These are phyloP conservation scores for Epichloe brachyelytri DNA, from an alignment of 2,329 filamentous ascomycete genomes.

Conservation along the genomic window DNA sequence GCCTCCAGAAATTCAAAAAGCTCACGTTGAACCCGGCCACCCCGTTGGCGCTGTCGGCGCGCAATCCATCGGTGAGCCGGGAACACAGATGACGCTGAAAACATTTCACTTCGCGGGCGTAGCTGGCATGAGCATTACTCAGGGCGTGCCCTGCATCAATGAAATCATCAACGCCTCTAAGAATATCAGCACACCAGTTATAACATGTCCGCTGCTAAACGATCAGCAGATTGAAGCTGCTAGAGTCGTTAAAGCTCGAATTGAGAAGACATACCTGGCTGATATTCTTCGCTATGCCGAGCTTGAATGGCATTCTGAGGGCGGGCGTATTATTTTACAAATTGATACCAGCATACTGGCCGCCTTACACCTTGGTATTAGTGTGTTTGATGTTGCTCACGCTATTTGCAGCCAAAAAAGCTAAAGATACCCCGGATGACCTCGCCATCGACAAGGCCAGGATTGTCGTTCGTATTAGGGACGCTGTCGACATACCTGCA, in stretches of 20 bases:
- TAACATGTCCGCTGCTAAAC: constrained; percentile 73
- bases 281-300: constrained; percentile 74
- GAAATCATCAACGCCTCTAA: constrained; percentile 99
- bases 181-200: constrained; percentile 85
- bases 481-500: constrained; percentile 35
- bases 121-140: constrained; percentile 97
- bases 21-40: constrained; percentile 86
- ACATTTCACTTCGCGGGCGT: constrained; percentile 99
- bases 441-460: constrained; percentile 46
- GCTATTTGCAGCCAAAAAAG: constrained; percentile 70
- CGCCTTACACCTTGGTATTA: constrained; percentile 71
- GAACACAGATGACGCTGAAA: constrained; percentile 98
- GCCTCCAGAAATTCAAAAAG: constrained; percentile 80
- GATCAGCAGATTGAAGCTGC: constrained; percentile 63
- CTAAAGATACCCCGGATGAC: constrained; percentile 61
- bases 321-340: constrained; percentile 65
- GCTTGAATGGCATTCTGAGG: constrained; percentile 71
- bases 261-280: constrained; percentile 85
- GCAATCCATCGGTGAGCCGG: constrained; percentile 94
- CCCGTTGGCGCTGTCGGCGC: constrained; percentile 93
- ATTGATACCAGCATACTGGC: constrained; percentile 70
- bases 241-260: constrained; percentile 81
- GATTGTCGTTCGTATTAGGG: constrained; percentile 61
- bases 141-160: constrained; percentile 98
- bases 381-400: constrained; percentile 55